A percentile compares a stretch with the other conserved stretches of the same genome.
Evolutionary conservation across 2,329 filamentous ascomycete genomes (phyloP).

Genomic region (Alternaria sp.): DNA sequence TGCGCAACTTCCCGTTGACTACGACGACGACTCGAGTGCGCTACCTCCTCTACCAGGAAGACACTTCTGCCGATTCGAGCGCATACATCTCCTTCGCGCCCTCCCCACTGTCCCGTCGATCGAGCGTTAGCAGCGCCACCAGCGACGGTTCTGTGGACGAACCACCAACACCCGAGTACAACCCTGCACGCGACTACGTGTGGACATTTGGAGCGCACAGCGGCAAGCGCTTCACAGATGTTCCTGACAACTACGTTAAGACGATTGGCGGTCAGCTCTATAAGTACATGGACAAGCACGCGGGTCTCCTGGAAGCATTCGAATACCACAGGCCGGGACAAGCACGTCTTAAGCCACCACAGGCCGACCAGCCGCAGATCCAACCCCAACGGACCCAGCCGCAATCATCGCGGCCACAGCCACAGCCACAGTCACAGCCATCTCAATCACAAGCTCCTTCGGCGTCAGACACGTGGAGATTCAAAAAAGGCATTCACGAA

Average conservation of each 20-base stretch:
- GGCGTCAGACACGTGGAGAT: constrained; percentile 11
- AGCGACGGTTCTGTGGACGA: constrained; percentile 5
- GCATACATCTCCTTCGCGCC: constrained; percentile 16
- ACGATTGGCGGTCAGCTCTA: constrained; percentile 35
- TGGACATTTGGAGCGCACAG: constrained; percentile 30
- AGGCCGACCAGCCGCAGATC: background rate
- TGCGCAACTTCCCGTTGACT: constrained; percentile 26
- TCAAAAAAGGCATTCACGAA: constrained; percentile 17
- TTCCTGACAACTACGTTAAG: constrained; percentile 32
- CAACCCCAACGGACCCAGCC: constrained; percentile 11
- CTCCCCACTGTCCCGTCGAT: constrained; percentile 21
- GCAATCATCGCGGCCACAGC: background rate
- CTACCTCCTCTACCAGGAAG: constrained; percentile 24
- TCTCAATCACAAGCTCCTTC: constrained; percentile 1
- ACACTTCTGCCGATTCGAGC: constrained; percentile 10
- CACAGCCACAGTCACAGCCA: background rate
- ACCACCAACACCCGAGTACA: constrained; percentile 8
- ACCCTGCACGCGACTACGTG: constrained; percentile 29
- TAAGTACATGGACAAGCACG: constrained; percentile 27
- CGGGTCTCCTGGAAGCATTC: constrained; percentile 32
- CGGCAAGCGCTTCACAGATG: constrained; percentile 29
- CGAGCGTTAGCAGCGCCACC: constrained; percentile 19
- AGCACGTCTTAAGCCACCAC: constrained; percentile 15
- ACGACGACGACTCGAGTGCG: constrained; percentile 16
- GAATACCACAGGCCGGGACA: constrained; percentile 35